Conservation (phyloP, 805 yeast species). For the Nakazawaea sp. region DNA sequence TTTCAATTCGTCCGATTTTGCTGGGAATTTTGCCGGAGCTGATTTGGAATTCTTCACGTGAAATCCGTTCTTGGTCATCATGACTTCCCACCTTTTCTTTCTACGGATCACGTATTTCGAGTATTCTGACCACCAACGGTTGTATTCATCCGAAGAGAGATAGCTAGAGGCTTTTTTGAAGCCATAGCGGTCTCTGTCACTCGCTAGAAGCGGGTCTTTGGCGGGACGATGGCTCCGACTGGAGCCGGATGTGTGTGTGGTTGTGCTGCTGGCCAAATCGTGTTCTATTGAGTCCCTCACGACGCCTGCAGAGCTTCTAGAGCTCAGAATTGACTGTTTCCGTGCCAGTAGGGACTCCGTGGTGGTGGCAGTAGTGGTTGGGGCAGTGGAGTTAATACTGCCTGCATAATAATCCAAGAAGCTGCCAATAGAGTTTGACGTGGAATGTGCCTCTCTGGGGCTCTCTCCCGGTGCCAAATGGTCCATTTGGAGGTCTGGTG, state of each 20-base stretch:
- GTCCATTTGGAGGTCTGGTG: too few species aligned
- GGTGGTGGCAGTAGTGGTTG: too few species aligned
- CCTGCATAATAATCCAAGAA: slow-evolving; percentile 11
- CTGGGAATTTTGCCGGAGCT: slow-evolving; percentile 63
- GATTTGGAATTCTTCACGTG: slow-evolving; percentile 28
- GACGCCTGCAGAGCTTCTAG: slow-evolving; percentile 11
- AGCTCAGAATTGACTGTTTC: slow-evolving; percentile 6
- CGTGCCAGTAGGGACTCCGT: background rate
- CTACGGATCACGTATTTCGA: slow-evolving; percentile 55
- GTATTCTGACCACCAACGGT: slow-evolving; percentile 72
- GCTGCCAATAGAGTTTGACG: slow-evolving; percentile 10
- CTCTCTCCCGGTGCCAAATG: background rate
- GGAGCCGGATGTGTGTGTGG: slow-evolving; percentile 1
- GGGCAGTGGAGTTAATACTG: slow-evolving; percentile 2
- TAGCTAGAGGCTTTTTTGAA: slow-evolving; percentile 62
- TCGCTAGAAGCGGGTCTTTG: slow-evolving; percentile 12
- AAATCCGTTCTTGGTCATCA: slow-evolving; percentile 67
- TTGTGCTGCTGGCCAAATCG: slow-evolving; percentile 4
- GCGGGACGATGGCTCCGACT: background rate
- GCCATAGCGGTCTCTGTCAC: slow-evolving; percentile 73
- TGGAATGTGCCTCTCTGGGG: slow-evolving; percentile 3
- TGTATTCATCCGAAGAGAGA: slow-evolving; percentile 49
- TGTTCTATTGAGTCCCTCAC: slow-evolving; percentile 11
- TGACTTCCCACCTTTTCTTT: slow-evolving; percentile 67
- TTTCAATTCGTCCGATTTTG: slow-evolving; percentile 70